These are phyloP conservation scores for Fomitopsis palustris DNA, from an alignment of 1,284 basidiomycete species.

Conservation along the genomic window DNA sequence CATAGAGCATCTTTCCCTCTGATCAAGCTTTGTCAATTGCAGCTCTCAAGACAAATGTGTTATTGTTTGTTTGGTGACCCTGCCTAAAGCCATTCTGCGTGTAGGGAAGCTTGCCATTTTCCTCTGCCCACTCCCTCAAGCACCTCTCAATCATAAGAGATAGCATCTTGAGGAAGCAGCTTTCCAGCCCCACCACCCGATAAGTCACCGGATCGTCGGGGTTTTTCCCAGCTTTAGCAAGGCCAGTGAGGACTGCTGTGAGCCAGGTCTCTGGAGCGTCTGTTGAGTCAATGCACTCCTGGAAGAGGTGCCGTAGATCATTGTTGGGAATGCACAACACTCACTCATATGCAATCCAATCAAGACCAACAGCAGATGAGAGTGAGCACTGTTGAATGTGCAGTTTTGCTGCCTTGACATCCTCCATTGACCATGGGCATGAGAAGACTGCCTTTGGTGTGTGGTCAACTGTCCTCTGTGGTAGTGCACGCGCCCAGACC, in stretches of 20 bases:
- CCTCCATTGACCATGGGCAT: neutral
- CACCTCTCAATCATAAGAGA: slow-evolving; percentile 23
- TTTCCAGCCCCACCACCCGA: slow-evolving; percentile 29
- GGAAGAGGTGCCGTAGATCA: slow-evolving; percentile 13
- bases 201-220: slow-evolving; percentile 21
- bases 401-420: neutral
- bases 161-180: slow-evolving; percentile 29
- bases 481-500: no score
- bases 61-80: slow-evolving; percentile 21
- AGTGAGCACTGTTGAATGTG: neutral
- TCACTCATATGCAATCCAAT: neutral
- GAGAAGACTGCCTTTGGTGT: no score
- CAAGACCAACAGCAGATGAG: neutral
- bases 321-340: slow-evolving; percentile 16
- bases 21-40: slow-evolving; percentile 23
- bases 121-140: slow-evolving; percentile 16
- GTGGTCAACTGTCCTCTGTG: no score
- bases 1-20: slow-evolving; percentile 17
- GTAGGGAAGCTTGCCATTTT: slow-evolving; percentile 10
- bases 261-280: slow-evolving; percentile 22
- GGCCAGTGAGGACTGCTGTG: slow-evolving; percentile 19
- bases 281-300: slow-evolving; percentile 14
- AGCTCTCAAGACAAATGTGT: slow-evolving; percentile 23
- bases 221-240: slow-evolving; percentile 22
- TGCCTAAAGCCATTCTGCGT: slow-evolving; percentile 25